Conservation (phyloP, 805 yeast genomes). For the Candida chilensis region DNA sequence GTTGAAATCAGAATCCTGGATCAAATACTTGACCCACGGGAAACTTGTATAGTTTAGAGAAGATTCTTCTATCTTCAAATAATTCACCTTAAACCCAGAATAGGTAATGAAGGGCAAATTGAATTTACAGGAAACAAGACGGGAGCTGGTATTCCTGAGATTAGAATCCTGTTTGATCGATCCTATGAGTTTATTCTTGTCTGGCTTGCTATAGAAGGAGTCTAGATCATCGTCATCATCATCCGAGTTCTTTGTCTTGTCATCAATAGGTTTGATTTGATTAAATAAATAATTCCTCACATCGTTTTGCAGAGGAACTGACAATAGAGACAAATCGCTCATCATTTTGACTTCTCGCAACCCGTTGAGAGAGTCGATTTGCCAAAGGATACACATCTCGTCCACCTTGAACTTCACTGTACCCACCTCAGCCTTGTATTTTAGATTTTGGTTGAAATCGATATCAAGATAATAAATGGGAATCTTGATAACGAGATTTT, state of each 20-base stretch:
- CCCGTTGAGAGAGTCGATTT: conserved; percentile 58
- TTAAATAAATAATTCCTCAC: conserved; percentile 17
- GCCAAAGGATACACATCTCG: conserved; percentile 64
- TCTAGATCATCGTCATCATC: conserved; percentile 17
- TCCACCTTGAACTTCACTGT: conserved; percentile 66
- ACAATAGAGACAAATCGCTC: conserved; percentile 37
- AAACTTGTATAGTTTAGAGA: conserved; percentile 56
- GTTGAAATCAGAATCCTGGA: conserved; percentile 29
- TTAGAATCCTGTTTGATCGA: conserved; percentile 7
- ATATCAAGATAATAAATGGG: conserved; percentile 22
- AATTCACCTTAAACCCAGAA: conserved; percentile 60
- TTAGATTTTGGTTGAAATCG: conserved; percentile 41
- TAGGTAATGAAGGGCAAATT: conserved; percentile 41
- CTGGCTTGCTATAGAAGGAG: conserved; percentile 9
- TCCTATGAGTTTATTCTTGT: conserved; percentile 1
- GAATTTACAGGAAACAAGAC: conserved; percentile 18
- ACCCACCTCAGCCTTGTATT: conserved; percentile 67
- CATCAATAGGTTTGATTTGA: conserved; percentile 5
- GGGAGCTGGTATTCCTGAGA: conserved; percentile 5
- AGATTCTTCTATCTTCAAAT: conserved; percentile 57
- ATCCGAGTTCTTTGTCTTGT: too few species aligned
- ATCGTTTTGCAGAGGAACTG: too few species aligned
- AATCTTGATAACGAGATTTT: conserved; percentile 16
- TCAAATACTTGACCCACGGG: conserved; percentile 70
- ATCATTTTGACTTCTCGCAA: conserved; percentile 43